Conservation (phyloP, 2,329 filamentous ascomycete species). For the Hypoxylon sp. region DNA sequence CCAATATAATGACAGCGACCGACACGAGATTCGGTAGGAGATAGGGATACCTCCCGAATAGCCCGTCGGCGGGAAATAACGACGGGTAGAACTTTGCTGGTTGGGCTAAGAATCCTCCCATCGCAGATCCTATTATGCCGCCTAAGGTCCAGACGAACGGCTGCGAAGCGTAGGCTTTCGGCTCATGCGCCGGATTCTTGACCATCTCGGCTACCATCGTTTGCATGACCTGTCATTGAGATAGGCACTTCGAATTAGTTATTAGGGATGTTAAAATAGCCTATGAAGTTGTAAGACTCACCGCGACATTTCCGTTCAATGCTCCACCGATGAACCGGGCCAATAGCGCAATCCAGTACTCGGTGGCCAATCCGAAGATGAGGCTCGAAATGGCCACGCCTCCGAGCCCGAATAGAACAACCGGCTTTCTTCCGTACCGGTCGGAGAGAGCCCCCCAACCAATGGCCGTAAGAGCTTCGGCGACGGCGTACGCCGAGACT, state of each 20-base stretch:
- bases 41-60: conserved; percentile 76
- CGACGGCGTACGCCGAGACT: conserved; percentile 61
- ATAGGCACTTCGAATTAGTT: conserved; percentile 12
- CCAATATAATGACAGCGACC: conserved; percentile 71
- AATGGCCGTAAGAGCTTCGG: conserved; percentile 60
- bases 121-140: conserved; percentile 57
- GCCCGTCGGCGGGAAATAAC: conserved; percentile 57
- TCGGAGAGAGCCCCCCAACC: conserved; percentile 61
- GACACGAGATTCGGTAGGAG: conserved; percentile 78
- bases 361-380: conserved; percentile 59
- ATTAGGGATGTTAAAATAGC: background rate
- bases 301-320: conserved; percentile 59
- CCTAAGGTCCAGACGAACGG: conserved; percentile 58
- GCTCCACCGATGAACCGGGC: conserved; percentile 59
- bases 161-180: conserved; percentile 56
- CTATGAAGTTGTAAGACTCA: conserved; percentile 45
- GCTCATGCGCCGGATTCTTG: conserved; percentile 60
- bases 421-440: conserved; percentile 57
- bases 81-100: conserved; percentile 56
- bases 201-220: conserved; percentile 62
- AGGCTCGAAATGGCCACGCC: conserved; percentile 59
- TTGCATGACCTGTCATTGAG: conserved; percentile 55
- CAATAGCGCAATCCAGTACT: conserved; percentile 61
- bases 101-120: conserved; percentile 57
- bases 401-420: conserved; percentile 56